Base-by-base conservation (phyloP, 331 rosid genomes). In the Quercus lobata region DNA sequence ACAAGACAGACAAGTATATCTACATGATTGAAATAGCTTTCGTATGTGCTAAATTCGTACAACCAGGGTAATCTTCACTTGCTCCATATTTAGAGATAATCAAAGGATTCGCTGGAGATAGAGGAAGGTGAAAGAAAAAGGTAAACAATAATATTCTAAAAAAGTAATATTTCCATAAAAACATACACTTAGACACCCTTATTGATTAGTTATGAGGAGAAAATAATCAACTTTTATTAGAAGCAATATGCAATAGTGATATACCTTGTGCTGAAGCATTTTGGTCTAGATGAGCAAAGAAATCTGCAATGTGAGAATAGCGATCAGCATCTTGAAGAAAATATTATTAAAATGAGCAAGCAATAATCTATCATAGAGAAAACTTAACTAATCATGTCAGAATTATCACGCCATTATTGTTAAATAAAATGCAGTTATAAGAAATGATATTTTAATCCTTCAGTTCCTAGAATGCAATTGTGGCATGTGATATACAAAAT, bases 1-100 rank as follows among this genome's bases (percentile, higher is more conserved):
- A 96, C 99, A 21, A 96, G 96, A 84, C 99, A 96, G 76, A 91
- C 98, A 18, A 96, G 90, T 66, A 96, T 81, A 62, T 93, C 97
- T 62, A 81, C 97, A 56, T 92, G 93, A 86, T 93, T 91, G 21
- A 16, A 76, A 96, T 89, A 82, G 99, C 99, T 3, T 84, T 57
- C 0, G 14, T 9, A 69, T 93, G 93, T 2, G 99, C 97, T 65
- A 76, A 60, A 82, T 91, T 34, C 10, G 99, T 91, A 84, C 98
- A 93, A 60, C 88, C 77, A 71, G 98, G 93, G 74, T 78, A 93
- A 81, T 93, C 97, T 81, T 98, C 99, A 69, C 99, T 96, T 70
- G 98, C 90, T 80, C 99, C 99, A 73, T 21, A 81, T 87, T 91
- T 88, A 25, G 99, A 96, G 83, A 93, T 90, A 81, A 96, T 87